These are phyloP conservation scores for Iris macrosiphon DNA, from an alignment of 106 monocot genomes.

Conservation along the genomic window DNA sequence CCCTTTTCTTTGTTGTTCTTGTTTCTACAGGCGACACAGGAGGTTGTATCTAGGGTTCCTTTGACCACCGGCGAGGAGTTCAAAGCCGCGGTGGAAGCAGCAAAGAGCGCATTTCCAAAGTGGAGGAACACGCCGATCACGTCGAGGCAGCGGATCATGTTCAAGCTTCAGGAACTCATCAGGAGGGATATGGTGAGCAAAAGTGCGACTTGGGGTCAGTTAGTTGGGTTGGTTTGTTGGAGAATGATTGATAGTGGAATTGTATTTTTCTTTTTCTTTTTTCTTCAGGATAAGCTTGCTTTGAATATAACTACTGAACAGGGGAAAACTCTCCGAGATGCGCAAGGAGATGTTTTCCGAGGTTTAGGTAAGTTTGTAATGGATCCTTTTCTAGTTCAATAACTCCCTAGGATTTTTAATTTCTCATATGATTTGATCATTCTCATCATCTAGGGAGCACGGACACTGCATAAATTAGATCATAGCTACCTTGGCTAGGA, in stretches of 20 bases:
- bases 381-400: not conserved
- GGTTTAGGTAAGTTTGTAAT: slow-evolving; percentile 77
- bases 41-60: slow-evolving; percentile 82
- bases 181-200: slow-evolving; percentile 66
- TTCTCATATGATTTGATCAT: no score
- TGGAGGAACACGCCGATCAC: slow-evolving; percentile 92
- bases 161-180: slow-evolving; percentile 92
- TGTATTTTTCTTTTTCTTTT: not conserved
- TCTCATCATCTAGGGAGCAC: no score
- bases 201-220: not conserved
- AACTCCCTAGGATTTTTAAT: no score
- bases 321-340: slow-evolving; percentile 88
- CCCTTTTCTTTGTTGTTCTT: not conserved
- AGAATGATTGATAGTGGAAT: not conserved
- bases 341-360: slow-evolving; percentile 96
- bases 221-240: not conserved
- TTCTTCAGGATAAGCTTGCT: slow-evolving; percentile 81
- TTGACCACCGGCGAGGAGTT: slow-evolving; percentile 82
- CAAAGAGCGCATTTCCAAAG: slow-evolving; percentile 70
- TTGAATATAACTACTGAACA: slow-evolving; percentile 92
- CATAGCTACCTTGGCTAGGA: no score
- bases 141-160: slow-evolving; percentile 78
- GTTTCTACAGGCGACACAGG: slow-evolving; percentile 70
- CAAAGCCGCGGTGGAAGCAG: slow-evolving; percentile 64
- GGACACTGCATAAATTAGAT: no score